Conservation (phyloP, 2,329 filamentous ascomycete species). For the Fusarium equiseti region DNA sequence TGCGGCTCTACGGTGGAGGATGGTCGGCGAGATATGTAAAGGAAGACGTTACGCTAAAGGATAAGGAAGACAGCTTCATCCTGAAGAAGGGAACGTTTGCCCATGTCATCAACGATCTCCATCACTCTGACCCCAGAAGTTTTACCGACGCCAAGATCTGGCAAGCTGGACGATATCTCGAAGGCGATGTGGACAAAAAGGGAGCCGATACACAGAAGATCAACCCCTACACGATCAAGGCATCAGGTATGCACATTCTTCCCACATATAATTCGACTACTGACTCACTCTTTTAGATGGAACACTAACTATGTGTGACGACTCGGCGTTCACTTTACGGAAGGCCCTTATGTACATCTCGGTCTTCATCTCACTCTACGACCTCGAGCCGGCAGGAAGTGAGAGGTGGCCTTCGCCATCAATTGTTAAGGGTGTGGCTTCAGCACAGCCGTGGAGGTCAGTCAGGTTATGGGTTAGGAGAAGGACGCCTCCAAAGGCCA, state of each 20-base stretch:
- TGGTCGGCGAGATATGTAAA: slow-evolving; percentile 50
- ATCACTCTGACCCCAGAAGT: slow-evolving; percentile 51
- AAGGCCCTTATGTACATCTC: slow-evolving; percentile 54
- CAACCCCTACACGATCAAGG: slow-evolving; percentile 48
- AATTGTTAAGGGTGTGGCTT: slow-evolving; percentile 43
- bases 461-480: slow-evolving; percentile 53
- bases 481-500: slow-evolving; percentile 25
- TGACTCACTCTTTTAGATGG: slow-evolving; percentile 47
- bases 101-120: slow-evolving; percentile 51
- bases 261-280: neutral
- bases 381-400: slow-evolving; percentile 50
- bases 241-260: slow-evolving; percentile 49
- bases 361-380: slow-evolving; percentile 54
- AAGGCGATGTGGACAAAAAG: slow-evolving; percentile 42
- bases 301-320: slow-evolving; percentile 51
- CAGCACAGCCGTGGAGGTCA: slow-evolving; percentile 46
- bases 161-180: slow-evolving; percentile 52
- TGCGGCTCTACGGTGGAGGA: slow-evolving; percentile 54
- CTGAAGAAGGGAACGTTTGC: slow-evolving; percentile 53
- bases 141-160: slow-evolving; percentile 54
- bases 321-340: slow-evolving; percentile 49
- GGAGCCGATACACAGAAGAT: slow-evolving; percentile 39
- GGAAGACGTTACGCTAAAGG: slow-evolving; percentile 51
- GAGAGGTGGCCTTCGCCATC: slow-evolving; percentile 46
- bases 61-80: slow-evolving; percentile 45